A percentile compares a stretch with the other conserved stretches of the same genome.
Conservation (phyloP, 1,284 basidiomycete genomes). For the Moniliella sp. region DNA sequence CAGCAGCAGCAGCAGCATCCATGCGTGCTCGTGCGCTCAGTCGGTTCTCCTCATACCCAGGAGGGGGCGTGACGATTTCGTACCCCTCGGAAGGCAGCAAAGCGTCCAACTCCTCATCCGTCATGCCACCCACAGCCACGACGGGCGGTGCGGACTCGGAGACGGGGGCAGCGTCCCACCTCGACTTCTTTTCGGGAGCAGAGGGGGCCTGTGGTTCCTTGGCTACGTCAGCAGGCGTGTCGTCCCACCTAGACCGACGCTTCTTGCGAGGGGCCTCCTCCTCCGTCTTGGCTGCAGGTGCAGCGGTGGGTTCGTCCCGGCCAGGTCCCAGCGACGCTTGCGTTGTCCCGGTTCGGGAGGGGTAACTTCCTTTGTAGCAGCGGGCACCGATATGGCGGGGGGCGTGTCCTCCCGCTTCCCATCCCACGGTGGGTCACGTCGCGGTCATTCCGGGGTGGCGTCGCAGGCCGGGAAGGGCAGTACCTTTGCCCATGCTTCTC, state of each 20-base stretch:
- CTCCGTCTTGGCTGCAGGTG: background rate
- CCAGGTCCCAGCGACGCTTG: constrained; percentile 68
- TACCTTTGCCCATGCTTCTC: constrained; percentile 1
- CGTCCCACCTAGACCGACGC: constrained; percentile 78
- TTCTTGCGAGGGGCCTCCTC: constrained; percentile 47
- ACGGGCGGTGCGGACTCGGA: no score
- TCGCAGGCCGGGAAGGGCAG: no score
- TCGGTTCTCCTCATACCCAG: constrained; percentile 67
- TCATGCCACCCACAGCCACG: no score
- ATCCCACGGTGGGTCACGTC: no score
- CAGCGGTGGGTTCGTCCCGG: constrained; percentile 20
- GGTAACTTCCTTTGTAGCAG: constrained; percentile 18
- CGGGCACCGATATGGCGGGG: no score
- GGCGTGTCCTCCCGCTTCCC: no score
- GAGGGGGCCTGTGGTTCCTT: no score
- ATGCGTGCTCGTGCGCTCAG: constrained; percentile 54
- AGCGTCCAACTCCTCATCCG: constrained; percentile 82
- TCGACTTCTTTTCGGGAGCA: no score
- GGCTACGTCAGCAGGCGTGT: constrained; percentile 50
- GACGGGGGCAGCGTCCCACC: no score
- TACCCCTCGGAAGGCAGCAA: constrained; percentile 74
- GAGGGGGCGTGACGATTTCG: constrained; percentile 71
- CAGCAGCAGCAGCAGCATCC: constrained; percentile 40
- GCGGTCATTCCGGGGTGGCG: no score
- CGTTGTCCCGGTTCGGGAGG: constrained; percentile 45